Evolutionary conservation across 768 basidiomycete genomes (phyloP).

Genomic region (Kwoniella pini): DNA sequence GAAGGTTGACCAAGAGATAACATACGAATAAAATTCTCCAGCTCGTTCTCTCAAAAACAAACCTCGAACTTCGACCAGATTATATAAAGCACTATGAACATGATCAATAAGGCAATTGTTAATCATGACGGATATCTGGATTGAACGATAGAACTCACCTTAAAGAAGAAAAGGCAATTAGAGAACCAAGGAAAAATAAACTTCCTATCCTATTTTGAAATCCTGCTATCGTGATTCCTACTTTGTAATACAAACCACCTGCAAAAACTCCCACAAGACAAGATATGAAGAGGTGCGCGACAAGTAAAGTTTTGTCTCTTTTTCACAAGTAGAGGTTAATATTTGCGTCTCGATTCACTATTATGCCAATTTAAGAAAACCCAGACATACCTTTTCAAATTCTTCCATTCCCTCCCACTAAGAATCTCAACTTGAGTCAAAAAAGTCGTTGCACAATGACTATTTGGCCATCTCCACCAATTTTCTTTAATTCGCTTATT

Average conservation of each 20-base stretch:
- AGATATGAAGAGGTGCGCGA: constrained; percentile 73
- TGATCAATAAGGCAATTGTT: not conserved
- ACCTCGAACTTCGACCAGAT: constrained; percentile 76
- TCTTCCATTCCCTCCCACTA: constrained; percentile 81
- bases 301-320: constrained; percentile 78
- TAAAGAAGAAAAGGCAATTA: constrained; percentile 86
- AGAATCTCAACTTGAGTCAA: constrained; percentile 85
- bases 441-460: constrained; percentile 70
- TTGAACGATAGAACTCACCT: constrained; percentile 54
- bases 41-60: constrained; percentile 90
- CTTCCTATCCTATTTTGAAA: constrained; percentile 89
- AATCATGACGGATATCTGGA: no score
- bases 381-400: constrained; percentile 64
- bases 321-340: not conserved
- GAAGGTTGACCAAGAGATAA: not conserved
- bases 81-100: constrained; percentile 69
- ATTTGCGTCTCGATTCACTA: not conserved
- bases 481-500: not conserved
- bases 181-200: constrained; percentile 88
- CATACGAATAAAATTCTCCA: constrained; percentile 77
- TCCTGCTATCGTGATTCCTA: constrained; percentile 77
- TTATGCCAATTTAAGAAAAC: not conserved
- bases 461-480: constrained; percentile 31
- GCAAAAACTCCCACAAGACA: constrained; percentile 80
- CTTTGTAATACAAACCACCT: constrained; percentile 83